Evolutionary conservation across 352 stramenopile genomes (phyloP).

Genomic region (Phytophthora europaea): DNA sequence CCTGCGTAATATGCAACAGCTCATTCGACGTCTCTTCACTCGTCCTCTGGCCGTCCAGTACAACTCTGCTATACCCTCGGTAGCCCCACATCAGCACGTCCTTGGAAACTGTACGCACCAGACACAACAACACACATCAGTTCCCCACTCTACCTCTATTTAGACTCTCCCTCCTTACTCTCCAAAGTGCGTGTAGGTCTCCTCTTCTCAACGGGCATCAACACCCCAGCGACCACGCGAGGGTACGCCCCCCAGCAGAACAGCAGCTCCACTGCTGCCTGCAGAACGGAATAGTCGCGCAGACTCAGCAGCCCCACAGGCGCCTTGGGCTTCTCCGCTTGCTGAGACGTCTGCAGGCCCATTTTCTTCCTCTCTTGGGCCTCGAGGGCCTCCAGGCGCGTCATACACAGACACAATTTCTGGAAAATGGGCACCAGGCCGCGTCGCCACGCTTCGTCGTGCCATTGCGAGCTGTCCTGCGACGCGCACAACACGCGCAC

Average conservation of each 20-base stretch:
- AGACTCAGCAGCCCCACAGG: slow-evolving; percentile 81
- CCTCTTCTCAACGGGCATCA: slow-evolving; percentile 72
- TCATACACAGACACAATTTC: slow-evolving; percentile 58
- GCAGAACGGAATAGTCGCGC: slow-evolving; percentile 85
- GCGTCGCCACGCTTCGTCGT: slow-evolving; percentile 38
- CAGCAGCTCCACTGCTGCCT: slow-evolving; percentile 81
- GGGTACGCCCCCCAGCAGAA: slow-evolving; percentile 77
- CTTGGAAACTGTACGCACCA: slow-evolving; percentile 55
- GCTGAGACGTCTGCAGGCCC: neutral
- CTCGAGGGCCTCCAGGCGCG: slow-evolving; percentile 56
- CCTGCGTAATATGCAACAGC: slow-evolving; percentile 54
- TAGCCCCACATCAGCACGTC: slow-evolving; percentile 60
- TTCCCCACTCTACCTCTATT: neutral
- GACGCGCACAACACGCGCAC: slow-evolving; percentile 46
- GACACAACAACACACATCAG: slow-evolving; percentile 4
- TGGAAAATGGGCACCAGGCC: slow-evolving; percentile 55
- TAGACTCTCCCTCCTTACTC: slow-evolving; percentile 52
- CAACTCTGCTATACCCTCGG: slow-evolving; percentile 28
- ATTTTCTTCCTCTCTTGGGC: slow-evolving; percentile 21
- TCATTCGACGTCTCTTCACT: slow-evolving; percentile 29
- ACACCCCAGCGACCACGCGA: slow-evolving; percentile 56
- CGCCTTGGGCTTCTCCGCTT: slow-evolving; percentile 48
- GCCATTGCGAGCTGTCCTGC: slow-evolving; percentile 17
- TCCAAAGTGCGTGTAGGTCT: slow-evolving; percentile 81
- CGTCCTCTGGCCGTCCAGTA: slow-evolving; percentile 13